Conservation (phyloP, 2,329 filamentous ascomycete species). For the Amauroascus niger region DNA sequence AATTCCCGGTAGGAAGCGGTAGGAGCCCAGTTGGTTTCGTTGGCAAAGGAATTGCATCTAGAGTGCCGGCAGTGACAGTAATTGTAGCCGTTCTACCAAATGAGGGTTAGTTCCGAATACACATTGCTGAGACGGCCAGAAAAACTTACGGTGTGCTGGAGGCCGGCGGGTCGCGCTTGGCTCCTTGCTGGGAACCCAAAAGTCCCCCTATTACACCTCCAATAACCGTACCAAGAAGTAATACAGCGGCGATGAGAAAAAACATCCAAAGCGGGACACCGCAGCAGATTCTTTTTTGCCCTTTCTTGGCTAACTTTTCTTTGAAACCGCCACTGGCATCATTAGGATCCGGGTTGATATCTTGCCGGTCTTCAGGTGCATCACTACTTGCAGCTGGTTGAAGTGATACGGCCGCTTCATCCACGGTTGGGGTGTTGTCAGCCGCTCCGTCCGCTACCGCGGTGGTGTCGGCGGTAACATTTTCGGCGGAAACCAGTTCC, state of each 20-base stretch:
- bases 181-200: slow-evolving; percentile 37
- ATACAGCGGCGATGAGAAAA: slow-evolving; percentile 37
- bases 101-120: background rate
- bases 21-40: slow-evolving; percentile 36
- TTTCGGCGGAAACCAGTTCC: slow-evolving; percentile 32
- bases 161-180: slow-evolving; percentile 10
- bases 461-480: slow-evolving; percentile 22
- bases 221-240: slow-evolving; percentile 43
- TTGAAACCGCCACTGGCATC: slow-evolving; percentile 30
- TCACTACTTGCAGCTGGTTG: slow-evolving; percentile 13
- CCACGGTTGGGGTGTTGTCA: slow-evolving; percentile 37
- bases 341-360: slow-evolving; percentile 17
- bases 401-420: slow-evolving; percentile 19
- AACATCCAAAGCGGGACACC: slow-evolving; percentile 45
- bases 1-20: slow-evolving; percentile 44
- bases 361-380: background rate
- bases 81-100: slow-evolving; percentile 21
- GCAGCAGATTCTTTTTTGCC: slow-evolving; percentile 38
- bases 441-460: slow-evolving; percentile 36
- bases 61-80: slow-evolving; percentile 38
- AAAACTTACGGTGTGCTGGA: slow-evolving; percentile 13
- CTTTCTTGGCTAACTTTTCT: slow-evolving; percentile 39
- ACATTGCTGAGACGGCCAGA: background rate
- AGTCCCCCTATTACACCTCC: slow-evolving; percentile 48
- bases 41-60: slow-evolving; percentile 45